Percentiles rank a stretch among this genome's conserved stretches.
phyloP scores from a whole-genome alignment of 345 rosid species.

The Clausena lansium region DNA sequence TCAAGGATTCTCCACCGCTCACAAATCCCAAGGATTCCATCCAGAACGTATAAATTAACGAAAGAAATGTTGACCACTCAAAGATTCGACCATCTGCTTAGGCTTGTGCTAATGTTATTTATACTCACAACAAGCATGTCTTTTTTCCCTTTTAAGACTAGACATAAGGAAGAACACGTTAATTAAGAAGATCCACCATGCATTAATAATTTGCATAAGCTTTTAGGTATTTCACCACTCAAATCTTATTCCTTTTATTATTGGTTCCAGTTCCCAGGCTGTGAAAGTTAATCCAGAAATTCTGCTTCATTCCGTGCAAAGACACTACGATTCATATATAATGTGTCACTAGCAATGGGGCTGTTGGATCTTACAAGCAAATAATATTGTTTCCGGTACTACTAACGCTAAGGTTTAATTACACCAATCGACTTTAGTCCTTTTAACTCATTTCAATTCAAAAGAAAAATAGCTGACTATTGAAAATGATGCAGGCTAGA shows the following conservation, averaged over 20 bases:
- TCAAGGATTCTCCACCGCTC: slow-evolving; percentile 17
- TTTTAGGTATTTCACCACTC: not conserved
- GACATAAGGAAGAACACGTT: not conserved
- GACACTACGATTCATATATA: not conserved
- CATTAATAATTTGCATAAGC: not conserved
- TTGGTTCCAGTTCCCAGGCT: not conserved
- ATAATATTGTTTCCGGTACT: not conserved
- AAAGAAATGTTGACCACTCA: not conserved
- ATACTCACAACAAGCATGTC: not conserved
- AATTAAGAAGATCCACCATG: not conserved
- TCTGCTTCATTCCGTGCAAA: not conserved
- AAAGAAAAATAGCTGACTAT: not conserved
- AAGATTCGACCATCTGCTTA: slow-evolving; percentile 1
- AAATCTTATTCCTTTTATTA: not conserved
- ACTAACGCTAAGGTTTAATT: not conserved
- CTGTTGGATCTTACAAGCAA: not conserved
- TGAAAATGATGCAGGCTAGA: slow-evolving; percentile 1
- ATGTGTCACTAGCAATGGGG: not conserved
- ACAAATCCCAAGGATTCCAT: slow-evolving; percentile 18
- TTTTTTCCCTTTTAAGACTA: not conserved
- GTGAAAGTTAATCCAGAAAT: not conserved
- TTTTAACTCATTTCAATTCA: not conserved
- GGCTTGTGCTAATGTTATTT: slow-evolving; percentile 12
- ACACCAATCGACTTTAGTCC: not conserved
- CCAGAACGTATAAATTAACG: not conserved